Evolutionary conservation across 2,329 filamentous ascomycete species (phyloP).

Genomic region (Neopestalotiopsis rosae): DNA sequence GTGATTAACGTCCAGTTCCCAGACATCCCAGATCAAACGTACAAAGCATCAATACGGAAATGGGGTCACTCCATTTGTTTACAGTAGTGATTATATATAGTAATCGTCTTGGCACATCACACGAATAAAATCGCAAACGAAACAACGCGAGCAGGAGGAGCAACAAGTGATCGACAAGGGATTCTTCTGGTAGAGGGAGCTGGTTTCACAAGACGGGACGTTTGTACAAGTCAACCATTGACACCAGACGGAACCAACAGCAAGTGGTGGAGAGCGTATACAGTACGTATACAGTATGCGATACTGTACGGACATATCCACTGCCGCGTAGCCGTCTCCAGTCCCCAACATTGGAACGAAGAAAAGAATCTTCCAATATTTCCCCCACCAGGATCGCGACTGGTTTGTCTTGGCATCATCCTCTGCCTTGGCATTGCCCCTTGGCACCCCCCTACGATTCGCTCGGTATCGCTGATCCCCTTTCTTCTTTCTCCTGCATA

Average conservation of each 20-base stretch:
- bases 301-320: slow-evolving; percentile 3
- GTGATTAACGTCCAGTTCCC: background rate
- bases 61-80: too few relatives aligned
- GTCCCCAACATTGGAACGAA: slow-evolving; percentile 10
- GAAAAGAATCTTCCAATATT: slow-evolving; percentile 10
- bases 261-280: background rate
- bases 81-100: background rate
- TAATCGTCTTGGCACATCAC: background rate
- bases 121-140: background rate
- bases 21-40: background rate
- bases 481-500: background rate
- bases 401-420: slow-evolving; percentile 8
- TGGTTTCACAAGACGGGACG: background rate
- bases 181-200: background rate
- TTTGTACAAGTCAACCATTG: background rate
- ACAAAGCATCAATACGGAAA: background rate
- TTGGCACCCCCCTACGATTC: background rate
- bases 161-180: background rate
- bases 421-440: background rate
- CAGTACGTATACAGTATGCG: background rate
- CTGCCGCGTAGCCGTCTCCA: slow-evolving; percentile 13
- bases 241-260: background rate
- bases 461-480: background rate
- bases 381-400: slow-evolving; percentile 9
- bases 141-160: background rate